Evolutionary conservation across 495 filamentous ascomycete species (phyloP).

Genomic region (Thozetella sp.): DNA sequence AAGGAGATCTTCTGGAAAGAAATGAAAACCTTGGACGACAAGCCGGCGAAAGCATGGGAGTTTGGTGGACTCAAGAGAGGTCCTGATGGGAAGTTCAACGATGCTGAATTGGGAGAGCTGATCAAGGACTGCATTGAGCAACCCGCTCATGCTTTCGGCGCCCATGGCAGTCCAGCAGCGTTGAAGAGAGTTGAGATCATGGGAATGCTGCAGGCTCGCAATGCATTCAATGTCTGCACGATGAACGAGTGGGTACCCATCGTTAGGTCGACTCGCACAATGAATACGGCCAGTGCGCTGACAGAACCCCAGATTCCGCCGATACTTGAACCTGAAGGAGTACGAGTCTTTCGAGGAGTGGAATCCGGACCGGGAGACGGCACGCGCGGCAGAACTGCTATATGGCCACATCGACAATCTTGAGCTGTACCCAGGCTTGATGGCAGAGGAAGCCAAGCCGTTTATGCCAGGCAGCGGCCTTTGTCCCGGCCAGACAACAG

Average conservation of each 20-base stretch:
- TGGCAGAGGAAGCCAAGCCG: conserved; percentile 52
- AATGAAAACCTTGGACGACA: conserved; percentile 29
- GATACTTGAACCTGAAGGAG: conserved; percentile 58
- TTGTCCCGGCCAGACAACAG: conserved; percentile 3
- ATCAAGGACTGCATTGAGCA: conserved; percentile 62
- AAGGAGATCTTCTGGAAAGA: conserved; percentile 53
- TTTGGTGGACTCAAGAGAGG: conserved; percentile 60
- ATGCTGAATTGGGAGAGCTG: conserved; percentile 65
- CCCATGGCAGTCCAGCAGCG: conserved; percentile 60
- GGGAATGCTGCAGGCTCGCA: conserved; percentile 61
- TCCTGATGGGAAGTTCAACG: conserved; percentile 58
- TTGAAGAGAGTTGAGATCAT: conserved; percentile 60
- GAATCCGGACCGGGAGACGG: conserved; percentile 60
- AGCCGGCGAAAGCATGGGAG: conserved; percentile 29
- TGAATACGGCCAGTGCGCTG: not conserved
- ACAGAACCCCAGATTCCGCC: conserved; percentile 61
- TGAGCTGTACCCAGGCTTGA: conserved; percentile 65
- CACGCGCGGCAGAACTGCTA: conserved; percentile 50
- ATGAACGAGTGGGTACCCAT: conserved; percentile 22
- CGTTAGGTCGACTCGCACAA: not conserved
- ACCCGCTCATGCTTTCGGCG: conserved; percentile 56
- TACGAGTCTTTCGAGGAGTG: conserved; percentile 65
- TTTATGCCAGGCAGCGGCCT: conserved; percentile 5
- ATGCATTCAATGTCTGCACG: conserved; percentile 36
- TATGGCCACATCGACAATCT: conserved; percentile 64